phyloP scores from a whole-genome alignment of 495 filamentous ascomycete genomes.

The Hyaloscypha hepaticicola region DNA sequence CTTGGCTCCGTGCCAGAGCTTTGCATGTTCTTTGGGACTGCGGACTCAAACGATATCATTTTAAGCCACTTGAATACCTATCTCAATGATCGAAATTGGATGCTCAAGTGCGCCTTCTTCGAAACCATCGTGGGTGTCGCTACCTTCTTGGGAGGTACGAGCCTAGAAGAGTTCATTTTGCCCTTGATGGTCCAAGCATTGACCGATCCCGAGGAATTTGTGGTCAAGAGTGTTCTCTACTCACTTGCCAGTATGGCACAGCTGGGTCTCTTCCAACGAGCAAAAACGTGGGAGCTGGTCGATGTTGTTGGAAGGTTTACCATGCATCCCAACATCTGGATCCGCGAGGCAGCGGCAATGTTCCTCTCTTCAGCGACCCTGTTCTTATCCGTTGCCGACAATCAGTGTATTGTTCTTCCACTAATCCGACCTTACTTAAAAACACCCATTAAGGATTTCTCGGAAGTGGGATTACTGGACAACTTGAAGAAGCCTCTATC shows the following conservation, averaged over 20 bases:
- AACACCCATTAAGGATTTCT: conserved; percentile 57
- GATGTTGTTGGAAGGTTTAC: conserved; percentile 78
- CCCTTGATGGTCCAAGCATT: conserved; percentile 97
- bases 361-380: conserved; percentile 76
- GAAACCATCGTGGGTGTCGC: conserved; percentile 93
- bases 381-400: conserved; percentile 79
- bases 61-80: conserved; percentile 97
- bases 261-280: conserved; percentile 80
- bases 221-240: conserved; percentile 85
- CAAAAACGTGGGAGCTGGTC: conserved; percentile 83
- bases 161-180: conserved; percentile 91
- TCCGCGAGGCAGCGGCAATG: conserved; percentile 81
- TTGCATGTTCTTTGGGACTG: conserved; percentile 91
- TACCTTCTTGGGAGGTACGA: conserved; percentile 81
- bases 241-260: conserved; percentile 88
- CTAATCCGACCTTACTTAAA: conserved; percentile 83
- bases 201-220: conserved; percentile 92
- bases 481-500: conserved; percentile 81
- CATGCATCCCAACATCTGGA: conserved; percentile 94
- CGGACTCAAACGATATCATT: conserved; percentile 88
- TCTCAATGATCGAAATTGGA: conserved; percentile 95
- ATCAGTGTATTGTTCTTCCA: conserved; percentile 76
- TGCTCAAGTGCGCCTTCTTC: conserved; percentile 94
- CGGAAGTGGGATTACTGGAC: conserved; percentile 75
- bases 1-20: conserved; percentile 89